Percentiles rank a stretch among this genome's conserved stretches.
These are phyloP conservation scores for Musa itinerans DNA, from an alignment of 176 grass and related monocot species.

Conservation along the genomic window DNA sequence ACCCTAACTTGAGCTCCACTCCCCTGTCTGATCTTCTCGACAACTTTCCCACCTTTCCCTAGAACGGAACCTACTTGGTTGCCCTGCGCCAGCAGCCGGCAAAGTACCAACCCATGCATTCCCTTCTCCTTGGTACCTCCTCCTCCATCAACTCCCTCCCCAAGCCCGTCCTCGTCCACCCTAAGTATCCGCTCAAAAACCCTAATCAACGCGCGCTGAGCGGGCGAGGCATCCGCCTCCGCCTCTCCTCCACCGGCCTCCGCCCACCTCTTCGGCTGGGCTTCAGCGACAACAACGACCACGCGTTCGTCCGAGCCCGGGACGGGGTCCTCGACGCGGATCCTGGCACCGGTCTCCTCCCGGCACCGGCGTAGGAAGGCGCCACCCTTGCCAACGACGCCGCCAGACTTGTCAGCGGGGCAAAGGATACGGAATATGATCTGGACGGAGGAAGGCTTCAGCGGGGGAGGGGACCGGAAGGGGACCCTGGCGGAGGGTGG, in stretches of 20 bases:
- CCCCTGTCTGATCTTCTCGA: constrained; percentile 60
- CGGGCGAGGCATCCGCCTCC: constrained; percentile 8
- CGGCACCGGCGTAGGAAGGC: constrained; percentile 23
- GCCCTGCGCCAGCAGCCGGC: constrained; percentile 43
- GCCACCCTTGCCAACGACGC: constrained; percentile 8
- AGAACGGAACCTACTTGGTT: constrained; percentile 50
- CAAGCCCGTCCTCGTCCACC: neutral
- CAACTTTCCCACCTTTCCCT: constrained; percentile 61
- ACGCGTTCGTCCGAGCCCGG: constrained; percentile 45
- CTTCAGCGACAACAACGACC: constrained; percentile 30
- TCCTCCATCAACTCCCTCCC: constrained; percentile 21
- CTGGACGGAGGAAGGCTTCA: neutral
- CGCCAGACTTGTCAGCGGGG: constrained; percentile 24
- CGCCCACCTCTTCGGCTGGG: constrained; percentile 7
- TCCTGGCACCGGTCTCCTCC: constrained; percentile 18
- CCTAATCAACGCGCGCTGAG: constrained; percentile 31
- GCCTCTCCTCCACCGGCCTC: constrained; percentile 17
- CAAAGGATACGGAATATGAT: constrained; percentile 47
- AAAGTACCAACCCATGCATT: constrained; percentile 35
- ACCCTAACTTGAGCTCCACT: constrained; percentile 70
- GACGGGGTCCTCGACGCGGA: constrained; percentile 32
- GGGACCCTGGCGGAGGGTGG: neutral
- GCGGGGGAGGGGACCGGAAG: neutral
- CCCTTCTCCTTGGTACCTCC: constrained; percentile 36
- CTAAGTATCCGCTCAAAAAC: constrained; percentile 38